Evolutionary conservation across 495 filamentous ascomycete species (phyloP).

Genomic region (Penicillium crystallinum): DNA sequence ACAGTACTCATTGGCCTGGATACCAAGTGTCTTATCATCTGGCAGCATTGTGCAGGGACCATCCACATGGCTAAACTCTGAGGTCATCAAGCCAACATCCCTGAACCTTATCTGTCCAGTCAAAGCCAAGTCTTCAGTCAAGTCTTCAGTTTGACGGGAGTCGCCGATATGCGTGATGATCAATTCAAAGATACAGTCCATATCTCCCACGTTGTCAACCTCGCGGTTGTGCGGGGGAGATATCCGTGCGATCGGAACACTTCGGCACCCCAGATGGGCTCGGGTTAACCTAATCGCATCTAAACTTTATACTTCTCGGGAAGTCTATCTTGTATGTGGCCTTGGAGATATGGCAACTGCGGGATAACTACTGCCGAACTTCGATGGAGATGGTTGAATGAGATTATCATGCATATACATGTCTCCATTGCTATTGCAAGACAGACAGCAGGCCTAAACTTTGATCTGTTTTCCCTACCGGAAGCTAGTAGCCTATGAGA

Average conservation of each 20-base stretch:
- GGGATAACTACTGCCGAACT: too few species aligned
- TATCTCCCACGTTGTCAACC: neutral
- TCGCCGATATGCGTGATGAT: conserved; percentile 1
- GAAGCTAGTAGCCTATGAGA: neutral
- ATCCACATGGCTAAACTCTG: neutral
- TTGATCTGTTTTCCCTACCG: neutral
- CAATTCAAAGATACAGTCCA: too few species aligned
- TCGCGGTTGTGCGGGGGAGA: neutral
- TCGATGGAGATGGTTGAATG: too few species aligned
- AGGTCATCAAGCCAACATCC: neutral
- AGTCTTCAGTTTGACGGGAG: neutral
- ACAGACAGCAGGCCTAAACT: too few species aligned
- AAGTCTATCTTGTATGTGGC: too few species aligned
- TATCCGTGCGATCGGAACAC: neutral
- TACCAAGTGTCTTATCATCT: neutral
- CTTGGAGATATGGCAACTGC: too few species aligned
- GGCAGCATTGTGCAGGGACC: neutral
- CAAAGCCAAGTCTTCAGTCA: neutral
- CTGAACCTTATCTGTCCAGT: neutral
- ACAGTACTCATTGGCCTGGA: neutral
- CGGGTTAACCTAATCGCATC: too few species aligned
- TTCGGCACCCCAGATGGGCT: too few species aligned
- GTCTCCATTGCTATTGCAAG: too few species aligned
- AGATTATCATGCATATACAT: too few species aligned
- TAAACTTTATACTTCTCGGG: too few species aligned